Evolutionary conservation across 192 early-diverging fungal species (phyloP).

Genomic region (Entomortierella lignicola): DNA sequence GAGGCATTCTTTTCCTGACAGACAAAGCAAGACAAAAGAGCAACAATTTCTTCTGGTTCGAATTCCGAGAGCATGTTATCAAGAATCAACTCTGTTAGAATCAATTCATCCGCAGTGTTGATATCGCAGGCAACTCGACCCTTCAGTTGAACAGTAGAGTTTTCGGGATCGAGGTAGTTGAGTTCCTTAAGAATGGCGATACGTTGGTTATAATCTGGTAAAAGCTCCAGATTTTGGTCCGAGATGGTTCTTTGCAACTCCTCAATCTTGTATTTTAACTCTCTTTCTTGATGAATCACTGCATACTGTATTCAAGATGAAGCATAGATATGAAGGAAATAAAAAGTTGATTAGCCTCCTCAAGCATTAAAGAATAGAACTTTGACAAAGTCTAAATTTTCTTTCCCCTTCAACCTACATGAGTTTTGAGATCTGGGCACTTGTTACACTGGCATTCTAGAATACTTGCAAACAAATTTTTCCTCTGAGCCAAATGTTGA

Average conservation of each 20-base stretch:
- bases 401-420: no score
- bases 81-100: conserved; percentile 94
- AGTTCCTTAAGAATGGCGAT: conserved; percentile 86
- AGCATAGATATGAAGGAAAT: no score
- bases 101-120: conserved; percentile 94
- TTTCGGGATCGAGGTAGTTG: conserved; percentile 81
- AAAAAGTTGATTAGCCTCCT: no score
- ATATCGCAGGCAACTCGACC: conserved; percentile 98
- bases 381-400: no score
- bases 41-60: conserved; percentile 94
- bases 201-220: conserved; percentile 93
- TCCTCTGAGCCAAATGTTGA: conserved; percentile 73
- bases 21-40: conserved; percentile 93
- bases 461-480: conserved; percentile 60
- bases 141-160: conserved; percentile 91
- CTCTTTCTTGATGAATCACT: conserved; percentile 63
- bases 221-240: conserved; percentile 91
- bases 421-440: conserved; percentile 78
- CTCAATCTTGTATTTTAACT: conserved; percentile 76
- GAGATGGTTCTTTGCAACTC: conserved; percentile 83
- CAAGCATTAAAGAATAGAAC: no score
- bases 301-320: conserved; percentile 60
- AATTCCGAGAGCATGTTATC: conserved; percentile 92
- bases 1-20: conserved; percentile 90
- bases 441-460: conserved; percentile 72